Evolutionary conservation across 2,329 filamentous ascomycete genomes (phyloP).

Genomic region (Alternaria sp.): DNA sequence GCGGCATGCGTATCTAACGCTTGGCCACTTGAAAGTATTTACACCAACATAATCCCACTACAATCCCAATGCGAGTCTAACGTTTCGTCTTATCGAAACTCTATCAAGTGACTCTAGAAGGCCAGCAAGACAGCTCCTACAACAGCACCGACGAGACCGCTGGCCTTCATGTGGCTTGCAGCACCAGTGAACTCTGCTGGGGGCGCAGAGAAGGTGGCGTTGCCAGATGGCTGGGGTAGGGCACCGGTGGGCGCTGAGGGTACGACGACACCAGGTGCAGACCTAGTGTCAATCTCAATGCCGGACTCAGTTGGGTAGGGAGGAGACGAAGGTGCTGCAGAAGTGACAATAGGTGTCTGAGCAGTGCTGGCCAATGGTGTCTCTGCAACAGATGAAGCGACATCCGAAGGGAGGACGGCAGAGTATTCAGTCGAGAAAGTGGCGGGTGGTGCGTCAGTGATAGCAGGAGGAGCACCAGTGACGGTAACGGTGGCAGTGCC

Average conservation of each 20-base stretch:
- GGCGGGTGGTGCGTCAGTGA: conserved; percentile 23
- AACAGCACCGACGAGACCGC: conserved; percentile 32
- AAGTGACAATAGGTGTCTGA: not conserved
- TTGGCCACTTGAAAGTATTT: not conserved
- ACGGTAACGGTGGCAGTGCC: conserved; percentile 41
- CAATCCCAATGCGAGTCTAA: not conserved
- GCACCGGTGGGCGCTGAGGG: conserved; percentile 35
- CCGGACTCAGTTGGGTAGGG: conserved; percentile 34
- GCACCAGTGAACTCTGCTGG: conserved; percentile 40
- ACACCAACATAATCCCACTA: not conserved
- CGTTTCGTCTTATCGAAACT: not conserved
- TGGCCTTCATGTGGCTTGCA: conserved; percentile 35
- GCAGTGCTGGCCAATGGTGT: not conserved
- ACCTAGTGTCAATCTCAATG: conserved; percentile 39
- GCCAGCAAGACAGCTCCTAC: conserved; percentile 37
- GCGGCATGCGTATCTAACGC: not conserved
- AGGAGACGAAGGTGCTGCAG: conserved; percentile 9
- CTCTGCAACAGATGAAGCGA: conserved; percentile 13
- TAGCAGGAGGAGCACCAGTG: conserved; percentile 37
- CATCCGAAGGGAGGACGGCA: conserved; percentile 23
- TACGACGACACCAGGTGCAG: conserved; percentile 33
- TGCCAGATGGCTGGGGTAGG: conserved; percentile 28
- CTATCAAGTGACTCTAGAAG: conserved; percentile 25
- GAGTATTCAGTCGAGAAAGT: conserved; percentile 23
- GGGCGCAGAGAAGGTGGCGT: conserved; percentile 31